Evolutionary conservation across 768 basidiomycete genomes (phyloP).

Genomic region (Termitomyces sp.): DNA sequence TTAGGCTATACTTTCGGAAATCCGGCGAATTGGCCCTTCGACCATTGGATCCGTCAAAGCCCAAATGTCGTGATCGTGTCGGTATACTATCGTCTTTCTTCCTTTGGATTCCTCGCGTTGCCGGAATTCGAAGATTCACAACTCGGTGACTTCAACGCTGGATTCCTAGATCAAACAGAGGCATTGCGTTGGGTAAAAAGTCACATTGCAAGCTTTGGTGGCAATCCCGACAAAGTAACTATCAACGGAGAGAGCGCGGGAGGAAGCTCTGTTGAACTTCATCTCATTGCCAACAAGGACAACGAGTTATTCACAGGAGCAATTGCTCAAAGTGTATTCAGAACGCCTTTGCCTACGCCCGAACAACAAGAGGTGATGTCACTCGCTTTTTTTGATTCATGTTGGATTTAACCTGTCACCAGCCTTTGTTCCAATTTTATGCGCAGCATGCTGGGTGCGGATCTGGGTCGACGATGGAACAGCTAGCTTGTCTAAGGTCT

Average conservation of each 20-base stretch:
- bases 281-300: constrained; percentile 43
- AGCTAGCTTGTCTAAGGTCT: constrained; percentile 46
- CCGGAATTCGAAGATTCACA: constrained; percentile 46
- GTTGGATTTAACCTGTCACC: neutral
- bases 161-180: constrained; percentile 49
- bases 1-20: constrained; percentile 58
- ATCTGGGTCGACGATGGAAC: constrained; percentile 26
- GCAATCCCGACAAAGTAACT: constrained; percentile 53
- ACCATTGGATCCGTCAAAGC: constrained; percentile 60
- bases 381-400: neutral
- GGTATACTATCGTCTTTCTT: constrained; percentile 61
- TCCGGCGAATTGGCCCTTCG: constrained; percentile 64
- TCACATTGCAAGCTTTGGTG: constrained; percentile 62
- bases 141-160: constrained; percentile 18
- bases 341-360: constrained; percentile 47
- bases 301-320: constrained; percentile 46
- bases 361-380: constrained; percentile 49
- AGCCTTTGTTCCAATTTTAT: constrained; percentile 55
- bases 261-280: constrained; percentile 53
- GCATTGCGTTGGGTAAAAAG: constrained; percentile 63
- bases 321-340: constrained; percentile 61
- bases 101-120: constrained; percentile 58
- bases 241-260: constrained; percentile 65
- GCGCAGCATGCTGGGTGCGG: constrained; percentile 49
- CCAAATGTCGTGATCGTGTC: constrained; percentile 64